Conservation (phyloP, 2,329 filamentous ascomycete species). For the Fusarium buxicola region DNA sequence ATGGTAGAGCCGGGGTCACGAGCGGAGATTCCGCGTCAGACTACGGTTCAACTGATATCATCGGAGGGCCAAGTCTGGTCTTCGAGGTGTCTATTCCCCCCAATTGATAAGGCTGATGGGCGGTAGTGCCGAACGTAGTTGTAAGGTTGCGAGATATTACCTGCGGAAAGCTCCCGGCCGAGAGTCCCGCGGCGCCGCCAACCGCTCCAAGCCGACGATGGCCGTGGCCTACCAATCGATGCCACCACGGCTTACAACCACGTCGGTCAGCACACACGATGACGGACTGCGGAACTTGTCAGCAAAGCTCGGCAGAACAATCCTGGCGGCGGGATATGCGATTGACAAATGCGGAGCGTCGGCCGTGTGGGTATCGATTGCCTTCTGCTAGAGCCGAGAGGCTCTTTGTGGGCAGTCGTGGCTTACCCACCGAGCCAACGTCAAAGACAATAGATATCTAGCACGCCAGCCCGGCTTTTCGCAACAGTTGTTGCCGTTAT, state of each 20-base stretch:
- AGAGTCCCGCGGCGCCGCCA: conserved; percentile 47
- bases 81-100: conserved; percentile 15
- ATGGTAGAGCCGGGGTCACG: conserved; percentile 40
- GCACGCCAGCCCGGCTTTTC: conserved; percentile 17
- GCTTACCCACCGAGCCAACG: conserved; percentile 25
- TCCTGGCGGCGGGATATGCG: conserved; percentile 17
- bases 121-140: conserved; percentile 42
- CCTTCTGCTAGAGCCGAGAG: conserved; percentile 38
- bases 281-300: conserved; percentile 36
- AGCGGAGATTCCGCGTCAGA: conserved; percentile 44
- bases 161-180: conserved; percentile 48
- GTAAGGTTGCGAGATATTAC: conserved; percentile 36
- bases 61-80: conserved; percentile 28
- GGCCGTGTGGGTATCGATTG: conserved; percentile 10
- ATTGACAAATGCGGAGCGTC: conserved; percentile 19
- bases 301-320: conserved; percentile 31
- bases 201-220: conserved; percentile 56
- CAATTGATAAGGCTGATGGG: conserved; percentile 30
- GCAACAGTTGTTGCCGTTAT: conserved; percentile 17
- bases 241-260: conserved; percentile 33
- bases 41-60: conserved; percentile 44
- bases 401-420: conserved; percentile 11
- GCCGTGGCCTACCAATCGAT: conserved; percentile 45
- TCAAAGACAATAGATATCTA: conserved; percentile 31
- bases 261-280: conserved; percentile 15